Evolutionary conservation across 106 monocot genomes (phyloP).

Genomic region (Gastrodia elata): DNA sequence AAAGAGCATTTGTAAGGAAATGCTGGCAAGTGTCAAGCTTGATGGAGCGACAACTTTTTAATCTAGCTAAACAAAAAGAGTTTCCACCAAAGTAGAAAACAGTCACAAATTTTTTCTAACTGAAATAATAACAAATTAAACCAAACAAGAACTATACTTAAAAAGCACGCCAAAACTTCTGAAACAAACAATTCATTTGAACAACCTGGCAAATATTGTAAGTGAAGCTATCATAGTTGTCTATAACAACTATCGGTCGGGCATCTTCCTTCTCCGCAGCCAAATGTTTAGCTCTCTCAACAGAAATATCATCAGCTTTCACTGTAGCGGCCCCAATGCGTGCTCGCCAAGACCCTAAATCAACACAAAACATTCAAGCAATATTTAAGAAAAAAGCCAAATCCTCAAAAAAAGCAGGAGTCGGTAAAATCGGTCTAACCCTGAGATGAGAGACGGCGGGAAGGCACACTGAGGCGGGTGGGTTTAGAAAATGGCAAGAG

Average conservation of each 20-base stretch:
- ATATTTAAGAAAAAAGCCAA: no score
- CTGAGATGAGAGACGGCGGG: neutral
- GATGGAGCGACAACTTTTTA: neutral
- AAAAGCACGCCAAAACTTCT: neutral
- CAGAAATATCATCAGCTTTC: neutral
- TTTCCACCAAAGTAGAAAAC: neutral
- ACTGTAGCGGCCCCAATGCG: slow-evolving; percentile 1
- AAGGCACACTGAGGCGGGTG: neutral
- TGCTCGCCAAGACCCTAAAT: neutral
- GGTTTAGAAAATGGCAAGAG: neutral
- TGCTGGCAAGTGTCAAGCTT: neutral
- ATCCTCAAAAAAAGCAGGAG: neutral
- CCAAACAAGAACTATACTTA: neutral
- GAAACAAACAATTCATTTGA: neutral
- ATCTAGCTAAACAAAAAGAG: neutral
- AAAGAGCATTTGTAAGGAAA: neutral
- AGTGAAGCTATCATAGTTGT: slow-evolving; percentile 95
- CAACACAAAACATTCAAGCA: neutral
- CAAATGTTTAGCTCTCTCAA: slow-evolving; percentile 8
- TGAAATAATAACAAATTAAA: neutral
- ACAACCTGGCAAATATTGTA: slow-evolving; percentile 85
- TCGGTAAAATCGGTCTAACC: neutral
- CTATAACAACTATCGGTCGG: slow-evolving; percentile 61
- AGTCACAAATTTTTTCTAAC: neutral
- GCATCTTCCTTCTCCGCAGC: slow-evolving; percentile 13